Percentiles rank a stretch among this genome's conserved stretches.
Evolutionary conservation across 2,329 filamentous ascomycete species (phyloP).

Genomic region (Microdochium bolleyi): DNA sequence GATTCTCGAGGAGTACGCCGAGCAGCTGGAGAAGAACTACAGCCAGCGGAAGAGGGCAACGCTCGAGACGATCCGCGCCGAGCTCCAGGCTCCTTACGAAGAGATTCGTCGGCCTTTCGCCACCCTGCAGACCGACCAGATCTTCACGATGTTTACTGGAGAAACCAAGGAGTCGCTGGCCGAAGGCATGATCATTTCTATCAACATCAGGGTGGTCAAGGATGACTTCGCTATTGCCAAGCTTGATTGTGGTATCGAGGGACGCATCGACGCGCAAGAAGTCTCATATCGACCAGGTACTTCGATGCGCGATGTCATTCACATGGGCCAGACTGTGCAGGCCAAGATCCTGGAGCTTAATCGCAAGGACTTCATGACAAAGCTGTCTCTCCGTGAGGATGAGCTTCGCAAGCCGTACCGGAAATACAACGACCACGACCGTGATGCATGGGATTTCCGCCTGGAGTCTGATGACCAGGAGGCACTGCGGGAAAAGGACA

Average conservation of each 20-base stretch:
- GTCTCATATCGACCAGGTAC: constrained; percentile 61
- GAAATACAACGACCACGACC: constrained; percentile 61
- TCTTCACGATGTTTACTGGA: constrained; percentile 95
- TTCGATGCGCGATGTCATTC: constrained; percentile 66
- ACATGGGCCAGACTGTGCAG: constrained; percentile 74
- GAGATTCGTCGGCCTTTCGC: constrained; percentile 80
- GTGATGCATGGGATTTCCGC: constrained; percentile 78
- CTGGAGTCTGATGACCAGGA: constrained; percentile 79
- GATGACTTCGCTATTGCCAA: constrained; percentile 90
- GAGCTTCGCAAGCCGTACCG: constrained; percentile 66
- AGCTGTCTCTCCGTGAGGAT: constrained; percentile 78
- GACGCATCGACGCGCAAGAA: constrained; percentile 74
- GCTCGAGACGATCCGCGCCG: constrained; percentile 89
- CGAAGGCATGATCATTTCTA: constrained; percentile 87
- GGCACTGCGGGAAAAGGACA: constrained; percentile 77
- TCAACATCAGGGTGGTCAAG: constrained; percentile 80
- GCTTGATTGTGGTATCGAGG: constrained; percentile 91
- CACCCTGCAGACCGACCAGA: constrained; percentile 61
- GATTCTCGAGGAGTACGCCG: constrained; percentile 92
- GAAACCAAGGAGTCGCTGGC: constrained; percentile 78
- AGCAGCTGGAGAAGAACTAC: constrained; percentile 88
- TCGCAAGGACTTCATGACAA: constrained; percentile 75
- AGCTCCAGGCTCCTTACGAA: constrained; percentile 88
- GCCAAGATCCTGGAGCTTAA: constrained; percentile 86
- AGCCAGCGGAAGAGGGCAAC: constrained; percentile 93